Evolutionary conservation across 2,329 filamentous ascomycete species (phyloP), one percentile per base, ranked within the genome.

Genomic region (Trichoderma aggressivum): DNA sequence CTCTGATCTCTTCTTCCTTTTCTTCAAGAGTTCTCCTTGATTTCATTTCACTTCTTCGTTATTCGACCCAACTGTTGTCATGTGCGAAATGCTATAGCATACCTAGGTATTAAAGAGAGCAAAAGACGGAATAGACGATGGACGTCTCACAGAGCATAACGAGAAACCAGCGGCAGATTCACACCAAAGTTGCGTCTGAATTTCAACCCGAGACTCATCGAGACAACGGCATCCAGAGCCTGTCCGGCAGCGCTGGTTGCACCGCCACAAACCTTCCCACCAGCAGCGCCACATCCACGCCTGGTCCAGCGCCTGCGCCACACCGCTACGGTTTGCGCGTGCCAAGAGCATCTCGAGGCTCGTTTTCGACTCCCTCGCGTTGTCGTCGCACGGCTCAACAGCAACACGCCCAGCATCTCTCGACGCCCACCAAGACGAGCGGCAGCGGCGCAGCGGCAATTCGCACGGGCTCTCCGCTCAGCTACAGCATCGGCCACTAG

Each of bases 271-370:
- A 12, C 21, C 24, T 18, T 8, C 10, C 10, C 58, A 26, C 32
- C 43, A 3, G 39, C 70, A 67, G 65, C 65, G 70, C 63, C 34
- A 50, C 69, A 71, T 73, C 26, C 26, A 28, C 26, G 5, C 74
- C 73, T n/a, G n/a, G n/a, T n/a, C n/a, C n/a, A n/a, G 74, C 75
- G 67, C 59, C 73, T 53, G 72, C 75, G 74, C 73, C 74, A 74
- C 75, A 68, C 58, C 53, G 72, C 39, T 75, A 76, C 67, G 68
- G 72, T 65, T 73, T 77, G 70, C 75, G 75, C 71, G 74, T 75
- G 73, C 76, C 75, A 74, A 75, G 73, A 74, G 74, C 75, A 71
- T 72, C 72, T 71, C 72, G 68, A 71, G 66, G 64, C 69, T 73
- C 74, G 61, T 67, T 63, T 65, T 66, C 65, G 53, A 75, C 75